A percentile compares a stretch with the other conserved stretches of the same genome.
Conservation (phyloP, 2,329 filamentous ascomycete genomes). For the Fusarium sp. region DNA sequence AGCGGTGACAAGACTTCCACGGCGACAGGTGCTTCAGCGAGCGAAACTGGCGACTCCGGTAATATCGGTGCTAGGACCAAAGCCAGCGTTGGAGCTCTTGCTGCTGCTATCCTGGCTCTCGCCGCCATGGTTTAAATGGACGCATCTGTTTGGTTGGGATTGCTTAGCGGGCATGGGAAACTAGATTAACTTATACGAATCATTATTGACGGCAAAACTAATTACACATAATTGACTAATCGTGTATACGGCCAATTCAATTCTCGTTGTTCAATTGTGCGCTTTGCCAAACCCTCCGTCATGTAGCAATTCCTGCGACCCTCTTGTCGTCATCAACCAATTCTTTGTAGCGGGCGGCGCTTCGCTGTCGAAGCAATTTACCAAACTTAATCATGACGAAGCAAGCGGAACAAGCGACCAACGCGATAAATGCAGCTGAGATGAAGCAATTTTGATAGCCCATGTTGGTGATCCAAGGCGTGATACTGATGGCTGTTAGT, state of each 20-base stretch:
- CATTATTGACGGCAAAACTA: conserved; percentile 2
- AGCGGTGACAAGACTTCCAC: conserved; percentile 6
- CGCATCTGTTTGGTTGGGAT: neutral
- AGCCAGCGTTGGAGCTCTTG: conserved; percentile 12
- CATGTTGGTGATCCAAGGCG: conserved; percentile 53
- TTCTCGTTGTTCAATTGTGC: neutral
- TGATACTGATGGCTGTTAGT: conserved; percentile 49
- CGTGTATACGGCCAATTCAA: neutral
- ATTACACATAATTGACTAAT: neutral
- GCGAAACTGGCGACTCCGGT: conserved; percentile 5
- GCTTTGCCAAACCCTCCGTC: neutral
- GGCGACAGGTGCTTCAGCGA: conserved; percentile 1
- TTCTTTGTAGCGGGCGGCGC: conserved; percentile 18
- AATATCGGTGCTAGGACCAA: conserved; percentile 11
- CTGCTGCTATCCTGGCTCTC: conserved; percentile 6
- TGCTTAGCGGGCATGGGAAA: neutral
- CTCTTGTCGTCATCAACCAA: conserved; percentile 17
- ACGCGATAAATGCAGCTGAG: conserved; percentile 50
- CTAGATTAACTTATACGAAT: neutral
- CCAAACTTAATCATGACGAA: conserved; percentile 59
- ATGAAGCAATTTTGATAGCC: conserved; percentile 55
- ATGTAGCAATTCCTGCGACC: neutral
- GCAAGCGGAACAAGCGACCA: conserved; percentile 51
- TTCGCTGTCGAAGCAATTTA: conserved; percentile 38
- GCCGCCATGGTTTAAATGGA: conserved; percentile 1